Base-by-base conservation (phyloP, 768 basidiomycete genomes). In the Tulasnella sp. region DNA sequence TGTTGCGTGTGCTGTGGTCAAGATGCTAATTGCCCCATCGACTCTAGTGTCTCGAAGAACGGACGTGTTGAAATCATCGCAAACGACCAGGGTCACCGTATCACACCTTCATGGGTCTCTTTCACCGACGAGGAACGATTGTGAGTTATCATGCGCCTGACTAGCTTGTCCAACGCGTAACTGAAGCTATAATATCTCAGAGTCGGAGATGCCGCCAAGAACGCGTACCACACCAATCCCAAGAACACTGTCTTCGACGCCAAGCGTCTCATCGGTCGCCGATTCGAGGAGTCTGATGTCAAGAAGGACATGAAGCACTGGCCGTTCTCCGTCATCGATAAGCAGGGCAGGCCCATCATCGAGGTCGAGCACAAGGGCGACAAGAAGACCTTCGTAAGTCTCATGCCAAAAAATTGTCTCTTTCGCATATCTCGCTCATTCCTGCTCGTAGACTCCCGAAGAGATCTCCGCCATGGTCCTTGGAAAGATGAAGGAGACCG, bases 401-500 rank as follows among this genome's bases (percentile, higher is more conserved):
- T 21, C 44, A 1, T 43, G 21, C 8, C 10, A 15, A 2, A 7
- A 38, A n/a, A 43, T 60, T 64, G 17, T 63, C 44, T 27, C 29
- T 49, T 50, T 29, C 34, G 41, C n/a, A 25, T 49, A 46, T 5
- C 34, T 48, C 24, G n/a, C 50, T 52, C 7, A 29, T 25, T 21
- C 10, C 34, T 19, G 9, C 30, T 17, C n/a, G 17, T 46, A 92
- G 90, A 84, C 89, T 0, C 87, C 92, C 5, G 92, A 94, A 71
- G 92, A 96, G 74, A 83, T 98, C 65, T 87, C 84, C 44, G 92
- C 94, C 60, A 98, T 97, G 94, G 80, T 98, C 66, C 77, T 98
- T 57, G 76, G 72, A 61, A 98, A 97, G 80, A 97, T 98, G 94
- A 97, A 96, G 80, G 94, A 98, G 77, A 98, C 92, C 25, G 94